These are phyloP conservation scores for Nemania diffusa DNA, from an alignment of 2,329 filamentous ascomycete genomes.

Conservation along the genomic window DNA sequence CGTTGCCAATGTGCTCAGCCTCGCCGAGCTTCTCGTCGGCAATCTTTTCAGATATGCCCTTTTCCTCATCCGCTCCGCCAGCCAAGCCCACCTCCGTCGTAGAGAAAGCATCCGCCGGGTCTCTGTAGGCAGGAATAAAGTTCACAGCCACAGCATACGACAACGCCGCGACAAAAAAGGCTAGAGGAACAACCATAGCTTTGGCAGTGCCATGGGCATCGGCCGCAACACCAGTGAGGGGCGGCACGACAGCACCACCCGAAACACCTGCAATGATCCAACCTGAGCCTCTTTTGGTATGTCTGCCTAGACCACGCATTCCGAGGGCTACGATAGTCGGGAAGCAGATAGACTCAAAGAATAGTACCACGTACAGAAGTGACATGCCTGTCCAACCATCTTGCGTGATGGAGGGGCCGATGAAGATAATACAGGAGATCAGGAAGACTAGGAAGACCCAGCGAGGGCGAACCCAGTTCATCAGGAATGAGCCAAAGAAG, in stretches of 20 bases:
- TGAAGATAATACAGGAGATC: slow-evolving; percentile 71
- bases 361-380: slow-evolving; percentile 76
- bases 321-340: slow-evolving; percentile 83
- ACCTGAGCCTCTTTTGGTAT: slow-evolving; percentile 80
- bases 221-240: slow-evolving; percentile 74
- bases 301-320: slow-evolving; percentile 77
- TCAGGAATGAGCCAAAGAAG: slow-evolving; percentile 73
- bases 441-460: slow-evolving; percentile 75
- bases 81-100: slow-evolving; percentile 57
- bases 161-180: slow-evolving; percentile 67
- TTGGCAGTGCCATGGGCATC: slow-evolving; percentile 69
- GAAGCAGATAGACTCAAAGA: slow-evolving; percentile 85
- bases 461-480: slow-evolving; percentile 74
- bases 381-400: slow-evolving; percentile 60
- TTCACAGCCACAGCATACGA: slow-evolving; percentile 71
- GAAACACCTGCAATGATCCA: slow-evolving; percentile 76
- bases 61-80: slow-evolving; percentile 43
- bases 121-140: slow-evolving; percentile 71
- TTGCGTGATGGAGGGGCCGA: slow-evolving; percentile 59
- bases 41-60: slow-evolving; percentile 30
- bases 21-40: slow-evolving; percentile 32
- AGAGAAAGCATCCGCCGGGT: slow-evolving; percentile 69
- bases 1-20: slow-evolving; percentile 13
- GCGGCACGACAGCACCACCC: slow-evolving; percentile 79
- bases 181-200: slow-evolving; percentile 73